Conservation (phyloP, 75 land plant species). For the Picea glauca region DNA sequence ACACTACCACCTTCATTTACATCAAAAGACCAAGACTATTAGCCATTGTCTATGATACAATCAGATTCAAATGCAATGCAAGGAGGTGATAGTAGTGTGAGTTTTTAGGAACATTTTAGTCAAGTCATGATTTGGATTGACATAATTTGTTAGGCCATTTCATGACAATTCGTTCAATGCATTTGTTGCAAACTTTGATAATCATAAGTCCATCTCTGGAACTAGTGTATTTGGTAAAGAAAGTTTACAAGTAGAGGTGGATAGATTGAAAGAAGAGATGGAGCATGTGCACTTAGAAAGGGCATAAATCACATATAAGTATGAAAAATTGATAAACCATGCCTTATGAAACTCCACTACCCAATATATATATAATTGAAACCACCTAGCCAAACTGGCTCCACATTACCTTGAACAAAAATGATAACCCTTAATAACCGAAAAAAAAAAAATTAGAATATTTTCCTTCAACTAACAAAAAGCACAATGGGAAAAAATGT, state of each 20-base stretch:
- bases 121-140: constrained; percentile 42
- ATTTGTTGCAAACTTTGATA: constrained; percentile 82
- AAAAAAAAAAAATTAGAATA: too few species aligned
- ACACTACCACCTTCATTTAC: constrained; percentile 71
- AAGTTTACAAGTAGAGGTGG: constrained; percentile 50
- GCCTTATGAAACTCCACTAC: too few species aligned
- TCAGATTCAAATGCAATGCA: constrained; percentile 15
- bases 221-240: constrained; percentile 14
- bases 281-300: constrained; percentile 63
- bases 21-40: constrained; percentile 25
- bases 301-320: constrained; percentile 65
- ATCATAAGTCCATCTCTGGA: constrained; percentile 25
- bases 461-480: too few species aligned
- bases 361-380: too few species aligned
- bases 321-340: constrained; percentile 63
- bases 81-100: constrained; percentile 12
- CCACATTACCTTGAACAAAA: too few species aligned
- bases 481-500: too few species aligned
- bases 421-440: too few species aligned
- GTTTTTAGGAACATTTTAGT: constrained; percentile 83
- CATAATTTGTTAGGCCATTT: constrained; percentile 15
- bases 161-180: constrained; percentile 56
- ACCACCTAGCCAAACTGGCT: too few species aligned
- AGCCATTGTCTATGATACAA: constrained; percentile 17
- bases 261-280: constrained; percentile 62